These are phyloP conservation scores for Isatis lusitanica DNA, from an alignment of 441 rosid genomes.

Conservation along the genomic window DNA sequence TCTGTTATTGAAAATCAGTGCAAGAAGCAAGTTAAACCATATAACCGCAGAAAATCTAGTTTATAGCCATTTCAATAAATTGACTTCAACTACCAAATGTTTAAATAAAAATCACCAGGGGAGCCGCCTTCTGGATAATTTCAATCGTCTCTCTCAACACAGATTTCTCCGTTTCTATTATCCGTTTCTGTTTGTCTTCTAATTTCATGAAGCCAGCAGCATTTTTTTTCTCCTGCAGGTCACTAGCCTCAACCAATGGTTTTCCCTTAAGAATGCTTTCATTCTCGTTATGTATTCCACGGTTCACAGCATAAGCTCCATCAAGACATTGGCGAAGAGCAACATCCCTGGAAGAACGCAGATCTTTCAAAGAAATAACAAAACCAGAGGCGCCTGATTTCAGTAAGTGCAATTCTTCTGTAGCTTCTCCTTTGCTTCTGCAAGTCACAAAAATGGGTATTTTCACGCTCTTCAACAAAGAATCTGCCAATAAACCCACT, in stretches of 20 bases:
- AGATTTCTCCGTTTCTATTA: slow-evolving; percentile 69
- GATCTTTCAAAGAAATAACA: slow-evolving; percentile 70
- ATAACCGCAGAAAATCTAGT: slow-evolving; percentile 22
- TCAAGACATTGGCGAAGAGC: slow-evolving; percentile 50
- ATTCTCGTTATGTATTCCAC: slow-evolving; percentile 33
- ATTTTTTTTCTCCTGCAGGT: slow-evolving; percentile 27
- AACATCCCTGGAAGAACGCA: slow-evolving; percentile 55
- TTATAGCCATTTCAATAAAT: slow-evolving; percentile 31
- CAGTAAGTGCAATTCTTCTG: slow-evolving; percentile 38
- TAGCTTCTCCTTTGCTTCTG: slow-evolving; percentile 28
- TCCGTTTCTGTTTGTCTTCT: slow-evolving; percentile 69
- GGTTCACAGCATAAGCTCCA: slow-evolving; percentile 29
- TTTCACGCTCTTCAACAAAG: slow-evolving; percentile 57
- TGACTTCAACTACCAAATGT: slow-evolving; percentile 54
- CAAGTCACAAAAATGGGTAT: slow-evolving; percentile 57
- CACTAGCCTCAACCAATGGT: slow-evolving; percentile 29
- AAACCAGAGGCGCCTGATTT: slow-evolving; percentile 76
- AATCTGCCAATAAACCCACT: slow-evolving; percentile 36
- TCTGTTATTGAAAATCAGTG: slow-evolving; percentile 49
- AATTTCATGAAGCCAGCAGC: slow-evolving; percentile 62
- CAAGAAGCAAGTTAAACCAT: slow-evolving; percentile 42
- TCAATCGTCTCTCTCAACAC: slow-evolving; percentile 61
- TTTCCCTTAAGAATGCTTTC: slow-evolving; percentile 28
- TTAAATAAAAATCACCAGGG: slow-evolving; percentile 74
- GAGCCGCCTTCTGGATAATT: slow-evolving; percentile 81